These are phyloP conservation scores for Ilyonectria robusta DNA, from an alignment of 2,329 filamentous ascomycete species.

Conservation along the genomic window DNA sequence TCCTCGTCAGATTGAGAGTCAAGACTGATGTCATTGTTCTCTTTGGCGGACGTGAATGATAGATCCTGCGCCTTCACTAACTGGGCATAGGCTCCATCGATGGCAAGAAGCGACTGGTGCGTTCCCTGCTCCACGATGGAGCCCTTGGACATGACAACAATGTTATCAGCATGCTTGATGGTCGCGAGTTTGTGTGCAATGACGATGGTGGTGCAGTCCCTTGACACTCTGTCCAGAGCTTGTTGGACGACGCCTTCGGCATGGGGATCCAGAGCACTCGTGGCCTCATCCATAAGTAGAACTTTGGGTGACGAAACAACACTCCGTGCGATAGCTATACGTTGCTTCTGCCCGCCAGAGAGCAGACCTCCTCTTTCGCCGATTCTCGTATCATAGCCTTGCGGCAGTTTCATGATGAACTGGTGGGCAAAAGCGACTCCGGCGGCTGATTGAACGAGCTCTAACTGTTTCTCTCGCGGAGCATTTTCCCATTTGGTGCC, in stretches of 20 bases:
- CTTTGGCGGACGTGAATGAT: background rate
- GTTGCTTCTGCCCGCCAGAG: constrained; percentile 73
- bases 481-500: constrained; percentile 13
- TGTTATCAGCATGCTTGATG: constrained; percentile 47
- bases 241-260: constrained; percentile 64
- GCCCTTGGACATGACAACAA: constrained; percentile 41
- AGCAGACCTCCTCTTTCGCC: constrained; percentile 42
- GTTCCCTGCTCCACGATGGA: constrained; percentile 44
- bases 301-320: constrained; percentile 73
- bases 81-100: constrained; percentile 34
- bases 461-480: constrained; percentile 14
- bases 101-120: constrained; percentile 34
- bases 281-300: constrained; percentile 69
- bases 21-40: background rate
- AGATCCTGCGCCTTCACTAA: constrained; percentile 42
- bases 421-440: constrained; percentile 42
- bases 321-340: constrained; percentile 74
- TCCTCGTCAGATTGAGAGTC: too few species aligned
- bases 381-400: constrained; percentile 43
- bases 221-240: constrained; percentile 65
- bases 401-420: constrained; percentile 38
- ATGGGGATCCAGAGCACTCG: constrained; percentile 54
- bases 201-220: constrained; percentile 71
- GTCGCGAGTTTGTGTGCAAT: constrained; percentile 69
- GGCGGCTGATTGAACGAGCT: constrained; percentile 37